Evolutionary conservation across 495 filamentous ascomycete genomes (phyloP).

Genomic region (Tuber microsphaerosporum): DNA sequence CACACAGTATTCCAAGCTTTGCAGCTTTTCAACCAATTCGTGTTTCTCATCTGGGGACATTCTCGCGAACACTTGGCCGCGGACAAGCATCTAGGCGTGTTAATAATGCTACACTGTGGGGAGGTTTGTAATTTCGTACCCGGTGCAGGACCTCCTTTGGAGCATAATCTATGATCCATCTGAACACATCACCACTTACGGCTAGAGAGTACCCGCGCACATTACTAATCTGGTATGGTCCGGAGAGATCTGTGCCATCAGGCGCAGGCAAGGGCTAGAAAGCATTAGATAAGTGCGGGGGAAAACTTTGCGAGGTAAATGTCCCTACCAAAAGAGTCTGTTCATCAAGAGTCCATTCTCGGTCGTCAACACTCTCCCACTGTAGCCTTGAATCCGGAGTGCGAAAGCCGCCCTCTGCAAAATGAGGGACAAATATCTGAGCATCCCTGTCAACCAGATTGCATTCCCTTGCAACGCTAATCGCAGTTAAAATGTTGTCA

Average conservation of each 20-base stretch:
- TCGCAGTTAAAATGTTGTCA: slow-evolving; percentile 95
- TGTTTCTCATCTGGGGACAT: slow-evolving; percentile 99
- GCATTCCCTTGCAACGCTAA: slow-evolving; percentile 93
- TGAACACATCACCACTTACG: slow-evolving; percentile 85
- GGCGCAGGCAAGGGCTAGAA: slow-evolving; percentile 61
- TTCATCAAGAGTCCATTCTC: slow-evolving; percentile 64
- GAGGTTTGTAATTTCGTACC: slow-evolving; percentile 45
- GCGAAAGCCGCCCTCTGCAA: slow-evolving; percentile 63
- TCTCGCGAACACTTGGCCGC: slow-evolving; percentile 88
- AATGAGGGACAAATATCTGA: slow-evolving; percentile 87
- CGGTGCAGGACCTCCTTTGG: slow-evolving; percentile 64
- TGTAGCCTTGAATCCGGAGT: slow-evolving; percentile 62
- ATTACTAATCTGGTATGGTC: slow-evolving; percentile 74
- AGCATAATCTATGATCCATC: slow-evolving; percentile 91
- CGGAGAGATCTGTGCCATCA: slow-evolving; percentile 64
- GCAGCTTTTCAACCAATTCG: slow-evolving; percentile 92
- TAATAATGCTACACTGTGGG: slow-evolving; percentile 17
- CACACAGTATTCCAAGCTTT: slow-evolving; percentile 89
- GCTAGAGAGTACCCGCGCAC: slow-evolving; percentile 78
- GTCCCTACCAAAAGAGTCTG: slow-evolving; percentile 50
- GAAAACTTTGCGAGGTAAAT: slow-evolving; percentile 43
- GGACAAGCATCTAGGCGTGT: slow-evolving; percentile 66
- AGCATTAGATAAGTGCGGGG: slow-evolving; percentile 31
- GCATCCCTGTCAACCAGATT: slow-evolving; percentile 69
- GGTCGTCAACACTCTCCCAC: slow-evolving; percentile 92